phyloP scores from a whole-genome alignment of 768 basidiomycete species.

The Boletus rex-veris region DNA sequence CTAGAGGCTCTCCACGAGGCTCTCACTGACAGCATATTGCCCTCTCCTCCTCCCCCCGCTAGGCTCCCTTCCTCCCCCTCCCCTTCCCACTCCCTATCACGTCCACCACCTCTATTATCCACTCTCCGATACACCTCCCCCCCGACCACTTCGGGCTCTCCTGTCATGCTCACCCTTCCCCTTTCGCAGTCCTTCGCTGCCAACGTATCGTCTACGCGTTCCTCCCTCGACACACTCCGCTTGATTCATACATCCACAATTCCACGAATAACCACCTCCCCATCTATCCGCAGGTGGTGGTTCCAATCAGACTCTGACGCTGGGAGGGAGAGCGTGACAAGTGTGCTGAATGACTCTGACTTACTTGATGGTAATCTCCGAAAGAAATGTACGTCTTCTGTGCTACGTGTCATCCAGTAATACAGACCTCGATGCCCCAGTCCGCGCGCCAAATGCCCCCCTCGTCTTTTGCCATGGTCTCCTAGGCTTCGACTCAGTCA shows the following conservation, averaged over 20 bases:
- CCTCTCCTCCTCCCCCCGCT: slow-evolving; percentile 43
- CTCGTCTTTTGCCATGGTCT: slow-evolving; percentile 95
- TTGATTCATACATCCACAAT: slow-evolving; percentile 33
- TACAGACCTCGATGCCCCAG: slow-evolving; percentile 35
- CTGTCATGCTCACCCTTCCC: slow-evolving; percentile 10
- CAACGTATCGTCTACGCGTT: slow-evolving; percentile 32
- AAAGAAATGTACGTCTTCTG: slow-evolving; percentile 57
- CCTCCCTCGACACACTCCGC: slow-evolving; percentile 61
- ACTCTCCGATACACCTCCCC: slow-evolving; percentile 57
- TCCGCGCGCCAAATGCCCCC: slow-evolving; percentile 76
- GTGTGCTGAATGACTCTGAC: slow-evolving; percentile 52
- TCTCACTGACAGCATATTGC: slow-evolving; percentile 38
- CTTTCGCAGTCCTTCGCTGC: slow-evolving; percentile 17
- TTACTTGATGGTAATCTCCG: slow-evolving; percentile 34
- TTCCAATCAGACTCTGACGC: slow-evolving; percentile 39
- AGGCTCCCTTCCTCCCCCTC: slow-evolving; percentile 28
- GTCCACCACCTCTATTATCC: slow-evolving; percentile 52
- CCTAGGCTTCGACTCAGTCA: slow-evolving; percentile 84
- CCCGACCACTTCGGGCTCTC: slow-evolving; percentile 34
- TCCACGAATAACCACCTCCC: slow-evolving; percentile 26
- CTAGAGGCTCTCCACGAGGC: slow-evolving; percentile 44
- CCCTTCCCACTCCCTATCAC: slow-evolving; percentile 30
- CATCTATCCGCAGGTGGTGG: slow-evolving; percentile 43
- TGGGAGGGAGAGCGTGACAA: slow-evolving; percentile 42
- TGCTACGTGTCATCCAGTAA: not conserved